Evolutionary conservation across 345 rosid species (phyloP), one percentile per base, ranked within the genome.

Genomic region (Gossypium ekmanianum): DNA sequence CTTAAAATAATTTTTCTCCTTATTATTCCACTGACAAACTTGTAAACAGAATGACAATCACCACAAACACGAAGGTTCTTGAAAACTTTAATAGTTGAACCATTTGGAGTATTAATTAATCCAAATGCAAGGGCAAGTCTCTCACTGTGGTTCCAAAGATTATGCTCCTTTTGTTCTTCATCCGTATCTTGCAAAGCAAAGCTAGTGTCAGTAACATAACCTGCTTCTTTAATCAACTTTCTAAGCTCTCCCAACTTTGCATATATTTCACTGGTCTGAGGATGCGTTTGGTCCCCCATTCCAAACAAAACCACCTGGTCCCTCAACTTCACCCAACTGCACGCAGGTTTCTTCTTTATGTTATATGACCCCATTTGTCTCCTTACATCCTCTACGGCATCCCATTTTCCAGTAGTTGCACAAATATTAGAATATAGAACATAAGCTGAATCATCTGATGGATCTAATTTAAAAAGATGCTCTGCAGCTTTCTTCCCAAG

Each of bases 321-420:
- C 79, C 88, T 91, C 80, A 83, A 79, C 85, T 94, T 94, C 57
- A 94, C 97, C 97, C 97, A 94, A 73, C 97, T 94, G 89, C 91
- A 88, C 2, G 97, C 97, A 11, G 92, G 97, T 79, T 89, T 83
- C 88, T 92, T 94, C 83, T 81, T 89, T 76, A 94, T 81, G 63
- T 84, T 89, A 72, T 80, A 83, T 57, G 84, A 87, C 73, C 84
- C 94, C 97, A 94, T 94, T 84, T 84, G 86, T 63, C 80, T 84
- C 79, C 97, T 85, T 61, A 94, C 79, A 56, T 72, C 80, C 87
- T 92, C 94, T 54, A 82, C 87, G 29, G 85, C 93, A 9, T 81
- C 91, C 98, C 97, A 92, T 83, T 84, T 89, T 43, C 97, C 94
- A 2, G 87, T 85, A n/a, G 89, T 88, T 74, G 98, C 94, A 70